Conservation (phyloP, 352 stramenopile genomes). For the Elongisporangium senticosum region DNA sequence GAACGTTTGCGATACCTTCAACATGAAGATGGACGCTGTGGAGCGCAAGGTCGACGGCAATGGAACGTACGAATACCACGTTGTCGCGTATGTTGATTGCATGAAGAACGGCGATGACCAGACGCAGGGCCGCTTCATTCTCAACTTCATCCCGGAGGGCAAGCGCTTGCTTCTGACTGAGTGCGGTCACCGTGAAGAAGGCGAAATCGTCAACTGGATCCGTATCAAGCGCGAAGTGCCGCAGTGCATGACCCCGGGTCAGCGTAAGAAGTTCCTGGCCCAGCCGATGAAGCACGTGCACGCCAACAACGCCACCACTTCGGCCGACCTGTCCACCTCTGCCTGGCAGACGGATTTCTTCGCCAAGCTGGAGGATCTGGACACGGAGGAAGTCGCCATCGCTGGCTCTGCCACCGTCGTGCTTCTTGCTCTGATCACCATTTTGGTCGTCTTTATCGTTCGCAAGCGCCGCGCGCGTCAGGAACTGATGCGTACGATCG, state of each 20-base stretch:
- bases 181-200: slow-evolving; percentile 77
- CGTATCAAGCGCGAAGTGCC: slow-evolving; percentile 77
- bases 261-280: slow-evolving; percentile 75
- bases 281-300: slow-evolving; percentile 87
- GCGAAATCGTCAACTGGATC: slow-evolving; percentile 84
- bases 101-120: slow-evolving; percentile 68
- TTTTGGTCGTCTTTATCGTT: slow-evolving; percentile 62
- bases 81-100: slow-evolving; percentile 83
- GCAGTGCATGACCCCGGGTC: slow-evolving; percentile 72
- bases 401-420: slow-evolving; percentile 44
- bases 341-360: slow-evolving; percentile 65
- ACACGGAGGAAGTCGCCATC: slow-evolving; percentile 69
- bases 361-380: slow-evolving; percentile 46
- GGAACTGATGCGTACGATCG: slow-evolving; percentile 76
- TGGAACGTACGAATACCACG: slow-evolving; percentile 71
- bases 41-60: slow-evolving; percentile 77
- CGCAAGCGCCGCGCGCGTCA: slow-evolving; percentile 79
- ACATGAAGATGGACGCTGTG: slow-evolving; percentile 83
- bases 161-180: slow-evolving; percentile 74
- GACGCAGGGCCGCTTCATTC: slow-evolving; percentile 72
- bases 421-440: slow-evolving; percentile 58
- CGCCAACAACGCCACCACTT: slow-evolving; percentile 50
- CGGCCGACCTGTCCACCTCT: slow-evolving; percentile 15
- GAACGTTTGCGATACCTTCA: slow-evolving; percentile 76
- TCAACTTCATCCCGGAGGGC: slow-evolving; percentile 81